Conservation (phyloP, 768 basidiomycete species). For the Sistotremastrum niveocremeum region DNA sequence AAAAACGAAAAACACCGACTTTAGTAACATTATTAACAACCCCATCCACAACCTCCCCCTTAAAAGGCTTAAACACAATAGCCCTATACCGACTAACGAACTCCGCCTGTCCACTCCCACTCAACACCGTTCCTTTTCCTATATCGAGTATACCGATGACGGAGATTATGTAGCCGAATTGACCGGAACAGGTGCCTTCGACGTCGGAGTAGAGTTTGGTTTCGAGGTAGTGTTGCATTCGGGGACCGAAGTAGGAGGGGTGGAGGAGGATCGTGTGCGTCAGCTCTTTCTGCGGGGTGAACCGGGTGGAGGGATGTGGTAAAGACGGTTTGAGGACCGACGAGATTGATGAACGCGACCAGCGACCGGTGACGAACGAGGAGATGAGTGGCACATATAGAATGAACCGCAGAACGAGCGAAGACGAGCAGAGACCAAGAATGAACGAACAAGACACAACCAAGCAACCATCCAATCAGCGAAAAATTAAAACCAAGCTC, state of each 20-base stretch:
- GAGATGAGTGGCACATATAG: no score
- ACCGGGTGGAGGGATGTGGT: no score
- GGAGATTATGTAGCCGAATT: conserved; percentile 89
- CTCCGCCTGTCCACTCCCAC: conserved; percentile 89
- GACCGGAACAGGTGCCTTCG: conserved; percentile 93
- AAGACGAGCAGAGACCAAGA: no score
- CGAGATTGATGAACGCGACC: no score
- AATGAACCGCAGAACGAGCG: no score
- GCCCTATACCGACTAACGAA: conserved; percentile 91
- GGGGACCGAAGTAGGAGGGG: conserved; percentile 95
- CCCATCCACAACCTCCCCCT: conserved; percentile 96
- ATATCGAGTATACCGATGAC: conserved; percentile 85
- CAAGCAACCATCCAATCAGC: no score
- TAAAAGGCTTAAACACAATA: conserved; percentile 99
- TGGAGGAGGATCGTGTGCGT: conserved; percentile 96
- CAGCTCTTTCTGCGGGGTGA: conserved; percentile 68
- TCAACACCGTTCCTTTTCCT: conserved; percentile 83
- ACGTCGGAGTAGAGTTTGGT: conserved; percentile 91
- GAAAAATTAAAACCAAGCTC: no score
- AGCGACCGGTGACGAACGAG: no score
- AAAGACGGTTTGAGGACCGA: no score
- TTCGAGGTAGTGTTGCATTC: conserved; percentile 87
- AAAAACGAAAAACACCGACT: conserved; percentile 30
- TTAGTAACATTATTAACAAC: conserved; percentile 93
- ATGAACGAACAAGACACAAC: no score